These are phyloP conservation scores for Selenicereus undatus DNA, from an alignment of 148 eudicot species.

Conservation along the genomic window DNA sequence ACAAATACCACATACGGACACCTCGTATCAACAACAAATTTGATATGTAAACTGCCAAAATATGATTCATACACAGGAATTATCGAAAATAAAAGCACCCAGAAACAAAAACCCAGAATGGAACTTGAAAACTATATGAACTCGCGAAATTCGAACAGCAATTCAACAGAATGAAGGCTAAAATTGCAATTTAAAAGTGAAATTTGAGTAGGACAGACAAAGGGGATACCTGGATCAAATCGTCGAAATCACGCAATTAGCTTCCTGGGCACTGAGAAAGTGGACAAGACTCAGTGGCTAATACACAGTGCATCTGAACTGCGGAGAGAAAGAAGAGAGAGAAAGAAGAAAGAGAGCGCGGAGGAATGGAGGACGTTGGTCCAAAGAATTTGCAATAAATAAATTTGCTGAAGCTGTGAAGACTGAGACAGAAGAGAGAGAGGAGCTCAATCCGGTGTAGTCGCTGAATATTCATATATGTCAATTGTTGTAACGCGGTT, in stretches of 20 bases:
- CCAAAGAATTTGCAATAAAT: background rate
- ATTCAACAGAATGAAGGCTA: background rate
- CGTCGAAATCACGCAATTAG: background rate
- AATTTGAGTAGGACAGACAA: background rate
- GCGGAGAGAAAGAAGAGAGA: background rate
- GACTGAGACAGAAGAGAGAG: no score
- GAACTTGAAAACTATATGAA: background rate
- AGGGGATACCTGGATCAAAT: background rate
- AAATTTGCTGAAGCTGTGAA: no score
- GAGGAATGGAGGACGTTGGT: background rate
- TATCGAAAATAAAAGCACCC: background rate
- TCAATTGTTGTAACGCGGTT: no score
- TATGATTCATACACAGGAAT: background rate
- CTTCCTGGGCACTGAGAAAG: background rate
- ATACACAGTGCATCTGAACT: background rate
- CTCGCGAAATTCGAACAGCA: background rate
- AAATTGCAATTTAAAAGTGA: background rate
- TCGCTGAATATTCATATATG: no score
- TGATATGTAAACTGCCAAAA: background rate
- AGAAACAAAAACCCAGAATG: background rate
- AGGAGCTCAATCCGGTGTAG: no score
- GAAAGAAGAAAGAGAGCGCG: background rate
- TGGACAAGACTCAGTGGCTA: background rate
- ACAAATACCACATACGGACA: background rate
- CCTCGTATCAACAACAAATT: background rate